Evolutionary conservation across 1,284 basidiomycete genomes (phyloP).

Genomic region (Ustilago loliicola): DNA sequence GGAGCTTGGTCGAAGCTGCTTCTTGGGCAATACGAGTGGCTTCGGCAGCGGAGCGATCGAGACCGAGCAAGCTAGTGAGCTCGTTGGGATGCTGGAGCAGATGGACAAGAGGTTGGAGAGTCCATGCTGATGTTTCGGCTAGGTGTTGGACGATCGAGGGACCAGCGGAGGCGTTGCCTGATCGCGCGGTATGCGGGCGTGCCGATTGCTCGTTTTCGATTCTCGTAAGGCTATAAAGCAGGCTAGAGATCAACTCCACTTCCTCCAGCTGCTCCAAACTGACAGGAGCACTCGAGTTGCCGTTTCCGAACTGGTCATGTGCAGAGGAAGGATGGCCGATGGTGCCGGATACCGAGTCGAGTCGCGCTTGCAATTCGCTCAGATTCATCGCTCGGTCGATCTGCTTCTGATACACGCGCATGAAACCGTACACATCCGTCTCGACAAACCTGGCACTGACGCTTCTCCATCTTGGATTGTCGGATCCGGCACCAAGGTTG

Average conservation of each 20-base stretch:
- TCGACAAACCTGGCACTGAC: constrained; percentile 85
- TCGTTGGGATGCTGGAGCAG: constrained; percentile 90
- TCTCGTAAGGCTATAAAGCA: constrained; percentile 53
- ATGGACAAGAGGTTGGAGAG: constrained; percentile 87
- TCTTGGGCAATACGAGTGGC: constrained; percentile 46
- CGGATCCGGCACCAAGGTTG: constrained; percentile 71
- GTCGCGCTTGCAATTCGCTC: constrained; percentile 74
- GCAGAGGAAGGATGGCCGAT: constrained; percentile 77
- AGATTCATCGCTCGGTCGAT: constrained; percentile 81
- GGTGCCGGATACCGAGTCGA: constrained; percentile 71
- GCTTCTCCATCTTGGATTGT: constrained; percentile 42
- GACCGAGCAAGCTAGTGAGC: constrained; percentile 83
- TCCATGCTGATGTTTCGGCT: constrained; percentile 26
- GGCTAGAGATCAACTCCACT: constrained; percentile 44
- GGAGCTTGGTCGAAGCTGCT: constrained; percentile 73
- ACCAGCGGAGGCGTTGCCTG: constrained; percentile 8
- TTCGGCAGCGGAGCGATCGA: constrained; percentile 76
- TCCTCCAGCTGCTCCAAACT: constrained; percentile 58
- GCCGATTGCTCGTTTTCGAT: constrained; percentile 33
- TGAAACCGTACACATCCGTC: constrained; percentile 84
- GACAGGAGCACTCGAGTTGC: constrained; percentile 6
- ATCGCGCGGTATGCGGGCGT: neutral
- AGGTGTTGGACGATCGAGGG: constrained; percentile 30
- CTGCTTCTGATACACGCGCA: constrained; percentile 86
- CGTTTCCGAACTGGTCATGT: constrained; percentile 8